phyloP scores from a whole-genome alignment of 441 rosid species.

The Pelargonium citronellum region DNA sequence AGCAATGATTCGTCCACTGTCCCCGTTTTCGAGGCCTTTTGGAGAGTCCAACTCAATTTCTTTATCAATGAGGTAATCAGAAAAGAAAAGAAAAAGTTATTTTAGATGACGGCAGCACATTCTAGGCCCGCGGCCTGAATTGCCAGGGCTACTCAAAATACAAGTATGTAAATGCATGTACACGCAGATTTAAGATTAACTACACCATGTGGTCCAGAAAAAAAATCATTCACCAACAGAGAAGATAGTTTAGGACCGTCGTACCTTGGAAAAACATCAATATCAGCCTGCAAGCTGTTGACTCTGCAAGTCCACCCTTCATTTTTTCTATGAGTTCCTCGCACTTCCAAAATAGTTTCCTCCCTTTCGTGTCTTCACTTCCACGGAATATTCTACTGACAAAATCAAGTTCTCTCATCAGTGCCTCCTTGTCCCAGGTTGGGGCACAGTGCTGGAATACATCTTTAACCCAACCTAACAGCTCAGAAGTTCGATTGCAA shows the following conservation, averaged over 20 bases:
- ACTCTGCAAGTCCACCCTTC: constrained; percentile 66
- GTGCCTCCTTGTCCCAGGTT: constrained; percentile 80
- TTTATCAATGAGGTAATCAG: constrained; percentile 25
- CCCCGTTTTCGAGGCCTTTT: constrained; percentile 67
- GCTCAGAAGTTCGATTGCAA: constrained; percentile 85
- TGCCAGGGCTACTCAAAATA: neutral
- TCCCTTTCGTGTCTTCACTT: constrained; percentile 85
- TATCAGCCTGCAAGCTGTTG: constrained; percentile 66
- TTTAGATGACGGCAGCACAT: neutral
- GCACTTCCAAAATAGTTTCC: constrained; percentile 83
- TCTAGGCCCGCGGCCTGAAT: neutral
- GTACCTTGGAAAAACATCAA: constrained; percentile 84
- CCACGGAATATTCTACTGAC: constrained; percentile 85
- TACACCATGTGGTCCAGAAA: neutral
- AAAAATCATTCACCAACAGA: neutral
- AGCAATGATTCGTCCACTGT: constrained; percentile 69
- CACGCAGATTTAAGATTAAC: neutral
- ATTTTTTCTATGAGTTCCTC: constrained; percentile 74
- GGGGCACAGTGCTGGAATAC: constrained; percentile 95
- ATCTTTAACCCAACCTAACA: constrained; percentile 94
- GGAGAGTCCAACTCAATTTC: constrained; percentile 85
- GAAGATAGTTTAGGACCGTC: constrained; percentile 7
- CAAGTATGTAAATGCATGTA: neutral
- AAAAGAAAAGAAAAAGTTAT: constrained; percentile 11
- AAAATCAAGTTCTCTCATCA: constrained; percentile 79